A percentile compares a stretch with the other conserved stretches of the same genome.
These are phyloP conservation scores for Fagopyrum homotropicum DNA, from an alignment of 148 eudicot species.

Conservation along the genomic window DNA sequence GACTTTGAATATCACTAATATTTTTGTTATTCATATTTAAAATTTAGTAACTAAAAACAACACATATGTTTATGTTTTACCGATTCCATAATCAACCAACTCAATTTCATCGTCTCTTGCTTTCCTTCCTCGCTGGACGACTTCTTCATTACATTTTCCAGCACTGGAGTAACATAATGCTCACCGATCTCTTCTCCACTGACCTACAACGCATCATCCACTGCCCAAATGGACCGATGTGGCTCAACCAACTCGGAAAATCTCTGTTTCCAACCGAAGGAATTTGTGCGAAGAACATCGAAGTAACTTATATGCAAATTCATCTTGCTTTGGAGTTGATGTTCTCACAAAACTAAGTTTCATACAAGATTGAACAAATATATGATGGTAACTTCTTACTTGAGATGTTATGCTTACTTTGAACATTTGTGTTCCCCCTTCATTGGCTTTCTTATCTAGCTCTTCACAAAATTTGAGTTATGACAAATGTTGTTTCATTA, in stretches of 20 bases:
- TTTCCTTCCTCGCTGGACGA: neutral
- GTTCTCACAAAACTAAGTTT: too few relatives aligned
- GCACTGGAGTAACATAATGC: neutral
- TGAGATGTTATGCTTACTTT: too few relatives aligned
- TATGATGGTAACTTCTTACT: too few relatives aligned
- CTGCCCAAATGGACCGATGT: neutral
- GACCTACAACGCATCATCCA: neutral
- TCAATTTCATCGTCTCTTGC: neutral
- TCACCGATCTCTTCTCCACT: neutral
- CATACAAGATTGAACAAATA: too few relatives aligned
- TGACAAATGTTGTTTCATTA: constrained; percentile 93
- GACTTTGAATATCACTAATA: too few relatives aligned
- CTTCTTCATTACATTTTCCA: neutral
- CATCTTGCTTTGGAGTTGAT: neutral
- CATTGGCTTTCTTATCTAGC: constrained; percentile 24
- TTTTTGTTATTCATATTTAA: too few relatives aligned
- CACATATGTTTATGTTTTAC: too few relatives aligned
- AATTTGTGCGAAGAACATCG: neutral
- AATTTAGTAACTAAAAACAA: too few relatives aligned
- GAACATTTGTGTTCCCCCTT: neutral
- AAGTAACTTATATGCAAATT: neutral
- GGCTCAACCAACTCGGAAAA: neutral
- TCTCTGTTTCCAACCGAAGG: neutral
- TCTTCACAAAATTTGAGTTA: constrained; percentile 75
- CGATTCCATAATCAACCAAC: too few relatives aligned